phyloP scores from a whole-genome alignment of 345 rosid species.

The Eucalyptus tenuipes region DNA sequence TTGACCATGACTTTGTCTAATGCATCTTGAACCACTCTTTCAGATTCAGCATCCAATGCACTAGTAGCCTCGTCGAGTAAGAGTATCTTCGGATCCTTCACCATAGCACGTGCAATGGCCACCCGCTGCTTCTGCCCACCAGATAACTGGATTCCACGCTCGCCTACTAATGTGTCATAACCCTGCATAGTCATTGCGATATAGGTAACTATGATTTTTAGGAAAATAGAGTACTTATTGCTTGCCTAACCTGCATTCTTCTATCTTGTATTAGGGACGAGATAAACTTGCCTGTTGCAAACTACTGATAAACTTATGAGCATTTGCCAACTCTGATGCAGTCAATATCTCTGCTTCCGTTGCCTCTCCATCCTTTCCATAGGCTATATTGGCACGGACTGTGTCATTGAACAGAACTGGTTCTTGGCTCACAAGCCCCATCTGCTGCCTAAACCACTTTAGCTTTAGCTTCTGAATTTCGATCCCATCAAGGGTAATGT shows the following conservation, averaged over 20 bases:
- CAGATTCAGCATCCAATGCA: constrained; percentile 3
- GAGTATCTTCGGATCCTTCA: constrained; percentile 34
- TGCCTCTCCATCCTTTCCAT: constrained; percentile 16
- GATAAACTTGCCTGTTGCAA: constrained; percentile 9
- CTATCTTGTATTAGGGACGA: neutral
- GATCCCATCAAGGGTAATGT: constrained; percentile 17
- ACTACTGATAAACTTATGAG: constrained; percentile 17
- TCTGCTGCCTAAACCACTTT: constrained; percentile 22
- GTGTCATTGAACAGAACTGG: constrained; percentile 14
- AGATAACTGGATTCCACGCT: constrained; percentile 2
- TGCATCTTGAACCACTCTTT: constrained; percentile 3
- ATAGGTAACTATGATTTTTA: neutral
- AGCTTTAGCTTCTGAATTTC: constrained; percentile 11
- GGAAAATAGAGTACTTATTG: neutral
- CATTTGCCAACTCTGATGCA: constrained; percentile 20
- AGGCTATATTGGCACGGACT: constrained; percentile 19
- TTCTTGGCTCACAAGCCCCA: constrained; percentile 27
- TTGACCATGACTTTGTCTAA: neutral
- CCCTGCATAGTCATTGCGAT: neutral
- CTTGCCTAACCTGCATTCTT: neutral
- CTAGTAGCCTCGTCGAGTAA: constrained; percentile 42
- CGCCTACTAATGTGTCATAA: constrained; percentile 4
- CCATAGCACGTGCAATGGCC: constrained; percentile 30
- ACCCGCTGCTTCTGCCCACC: constrained; percentile 8
- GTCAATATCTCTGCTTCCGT: constrained; percentile 13